Base-by-base conservation (phyloP, 208 protist genomes). In the Trypanosoma platydactyli region DNA sequence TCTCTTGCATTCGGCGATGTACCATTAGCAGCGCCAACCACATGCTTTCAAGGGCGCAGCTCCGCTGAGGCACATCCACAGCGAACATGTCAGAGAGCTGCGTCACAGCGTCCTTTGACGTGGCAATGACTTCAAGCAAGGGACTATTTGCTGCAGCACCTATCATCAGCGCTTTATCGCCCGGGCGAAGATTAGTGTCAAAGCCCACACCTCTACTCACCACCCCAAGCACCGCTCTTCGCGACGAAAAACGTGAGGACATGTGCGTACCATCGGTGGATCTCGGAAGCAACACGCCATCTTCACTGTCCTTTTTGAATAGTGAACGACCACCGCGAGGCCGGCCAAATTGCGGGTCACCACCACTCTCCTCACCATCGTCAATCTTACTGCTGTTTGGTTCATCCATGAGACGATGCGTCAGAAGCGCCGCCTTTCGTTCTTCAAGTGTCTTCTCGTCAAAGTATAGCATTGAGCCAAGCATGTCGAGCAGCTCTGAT, bases 391-490 rank as follows among this genome's bases (percentile, higher is more conserved):
- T 41, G 11, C 40, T 30, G 0, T 55, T 44, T 22, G 33, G 40
- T 24, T 54, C 42, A 33, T 46, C 45, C 22, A n/a, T 51, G n/a
- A 40, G 29, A 12, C 45, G 52, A 29, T 42, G 38, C 16, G 38
- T 46, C 9, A 38, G 45, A 6, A 64, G 65, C 15, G 40, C 24
- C 18, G 60, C 52, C 16, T 24, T 22, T 5, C 60, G 68, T 40
- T 74, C 54, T 22, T 65, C 62, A 51, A 64, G 66, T 1, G 27
- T 29, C 29, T 57, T 46, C 38, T 69, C 63, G 25, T 76, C 49
- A 63, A 76, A 69, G 56, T 70, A 76, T 18, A 76, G 22, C 71
- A 76, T 70, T 1, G 46, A 42, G 25, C 58, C 56, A 13, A 76
- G 18, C 16, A 45, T 53, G 22, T n/a, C 46, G 1, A 57, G 1